Evolutionary conservation across 345 rosid genomes (phyloP), one percentile per base, ranked within the genome.

Genomic region (Cardamine occulta): DNA sequence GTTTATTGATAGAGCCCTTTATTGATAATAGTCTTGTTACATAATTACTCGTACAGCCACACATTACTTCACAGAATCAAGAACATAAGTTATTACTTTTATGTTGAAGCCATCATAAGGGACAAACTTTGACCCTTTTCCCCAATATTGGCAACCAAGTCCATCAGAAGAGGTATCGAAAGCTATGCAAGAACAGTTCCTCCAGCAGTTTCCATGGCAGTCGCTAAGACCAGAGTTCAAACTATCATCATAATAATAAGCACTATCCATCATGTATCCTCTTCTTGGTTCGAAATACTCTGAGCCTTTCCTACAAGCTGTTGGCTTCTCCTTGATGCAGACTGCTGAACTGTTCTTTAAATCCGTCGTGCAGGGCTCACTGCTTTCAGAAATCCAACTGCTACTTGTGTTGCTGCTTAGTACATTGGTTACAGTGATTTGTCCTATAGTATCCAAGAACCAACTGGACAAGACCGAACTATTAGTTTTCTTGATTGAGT

Each of bases 121-220:
- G 29, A 34, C 18, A 74, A 84, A 88, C 26, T 68, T 63, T 24
- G 82, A 73, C 15, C 82, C 85, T 32, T 62, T 48, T 13, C 60
- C 64, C 89, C 89, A 88, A 54, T 82, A 85, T 63, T 65, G 73
- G 59, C 89, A 90, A 19, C 19, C 19, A 19, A 19, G 19, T 21
- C 82, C 91, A 2, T 26, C 4, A 15, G 63, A 39, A 17, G 26
- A 55, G 65, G 74, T 21, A 35, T 45, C 68, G 48, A 82, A 88
- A 12, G 88, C 89, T 31, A 78, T 52, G 70, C 93, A 88, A 9
- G 83, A 72, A 79, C 91, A 85, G 72, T 88, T 84, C 58, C 68
- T 83, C 93, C 91, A 86, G 85, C 89, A 86, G 59, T 70, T 72
- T 28, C 80, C 79, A 65, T 84, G 92, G 66, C 88, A 86, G 66